These are phyloP conservation scores for Verticillium nubilum DNA, from an alignment of 2,329 filamentous ascomycete genomes.

Conservation along the genomic window DNA sequence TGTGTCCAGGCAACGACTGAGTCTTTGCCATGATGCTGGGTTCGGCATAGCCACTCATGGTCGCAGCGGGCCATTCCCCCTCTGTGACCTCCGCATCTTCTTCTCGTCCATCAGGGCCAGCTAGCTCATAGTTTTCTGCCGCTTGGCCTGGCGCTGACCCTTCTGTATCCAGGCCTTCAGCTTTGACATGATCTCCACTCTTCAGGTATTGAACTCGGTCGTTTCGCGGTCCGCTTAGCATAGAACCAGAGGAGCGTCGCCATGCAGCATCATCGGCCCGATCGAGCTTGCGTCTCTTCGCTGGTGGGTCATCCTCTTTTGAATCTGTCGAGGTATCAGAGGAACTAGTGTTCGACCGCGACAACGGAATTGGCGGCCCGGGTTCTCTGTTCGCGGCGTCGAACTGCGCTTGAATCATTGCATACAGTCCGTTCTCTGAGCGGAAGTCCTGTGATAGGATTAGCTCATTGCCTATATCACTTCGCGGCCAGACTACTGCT, in stretches of 20 bases:
- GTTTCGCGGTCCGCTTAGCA: background rate
- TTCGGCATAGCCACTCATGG: background rate
- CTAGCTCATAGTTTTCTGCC: background rate
- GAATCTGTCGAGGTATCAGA: background rate
- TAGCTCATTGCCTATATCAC: background rate
- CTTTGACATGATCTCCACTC: background rate
- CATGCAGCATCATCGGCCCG: background rate
- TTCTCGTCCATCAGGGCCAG: background rate
- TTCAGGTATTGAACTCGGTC: background rate
- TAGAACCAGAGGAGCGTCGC: background rate
- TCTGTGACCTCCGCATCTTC: background rate
- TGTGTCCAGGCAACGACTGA: background rate
- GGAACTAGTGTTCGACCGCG: background rate
- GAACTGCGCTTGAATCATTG: constrained; percentile 64
- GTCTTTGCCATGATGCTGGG: background rate
- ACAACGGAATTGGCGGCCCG: background rate
- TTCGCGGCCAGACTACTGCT: constrained; percentile 16
- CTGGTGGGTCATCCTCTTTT: background rate
- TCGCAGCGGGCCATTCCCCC: background rate
- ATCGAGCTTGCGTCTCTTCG: background rate
- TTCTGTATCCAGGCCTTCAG: background rate
- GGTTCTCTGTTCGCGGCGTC: constrained; percentile 39
- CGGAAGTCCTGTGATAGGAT: constrained; percentile 56
- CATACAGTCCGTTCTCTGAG: constrained; percentile 67
- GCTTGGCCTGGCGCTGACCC: background rate